These are phyloP conservation scores for Vitellaria paradoxa DNA, from an alignment of 179 eudicot genomes.

Conservation along the genomic window DNA sequence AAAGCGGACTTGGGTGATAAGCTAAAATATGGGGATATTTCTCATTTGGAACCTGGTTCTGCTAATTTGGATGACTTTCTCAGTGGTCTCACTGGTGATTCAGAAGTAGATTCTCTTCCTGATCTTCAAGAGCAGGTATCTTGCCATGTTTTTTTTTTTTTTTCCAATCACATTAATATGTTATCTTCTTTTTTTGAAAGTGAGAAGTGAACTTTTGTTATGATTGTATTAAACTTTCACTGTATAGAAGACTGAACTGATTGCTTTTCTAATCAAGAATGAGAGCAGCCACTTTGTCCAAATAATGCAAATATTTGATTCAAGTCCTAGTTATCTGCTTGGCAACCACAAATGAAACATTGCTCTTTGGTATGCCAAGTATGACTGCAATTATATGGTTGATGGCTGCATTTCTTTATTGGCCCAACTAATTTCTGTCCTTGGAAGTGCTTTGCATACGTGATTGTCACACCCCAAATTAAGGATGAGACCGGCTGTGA, in stretches of 20 bases:
- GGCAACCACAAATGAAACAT: background rate
- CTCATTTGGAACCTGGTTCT: conserved; percentile 31
- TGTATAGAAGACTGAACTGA: background rate
- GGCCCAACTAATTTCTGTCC: background rate
- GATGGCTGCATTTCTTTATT: conserved; percentile 12
- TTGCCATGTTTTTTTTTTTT: background rate
- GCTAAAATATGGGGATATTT: conserved; percentile 12
- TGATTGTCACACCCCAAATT: too few species aligned
- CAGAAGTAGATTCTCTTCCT: conserved; percentile 49
- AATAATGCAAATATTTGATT: too few species aligned
- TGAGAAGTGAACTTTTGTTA: background rate
- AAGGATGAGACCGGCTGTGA: too few species aligned
- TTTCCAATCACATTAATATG: background rate
- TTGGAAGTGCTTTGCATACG: background rate
- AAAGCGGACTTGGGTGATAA: conserved; percentile 31
- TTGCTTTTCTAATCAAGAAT: background rate
- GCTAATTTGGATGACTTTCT: conserved; percentile 48
- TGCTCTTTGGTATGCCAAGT: background rate
- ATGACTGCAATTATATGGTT: background rate
- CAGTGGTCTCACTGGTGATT: conserved; percentile 32
- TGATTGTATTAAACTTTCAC: background rate
- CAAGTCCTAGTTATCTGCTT: background rate
- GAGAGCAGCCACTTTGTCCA: too few species aligned
- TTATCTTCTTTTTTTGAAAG: background rate
- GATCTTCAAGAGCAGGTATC: conserved; percentile 83